phyloP scores from a whole-genome alignment of 345 rosid genomes.

The Hibiscus mutabilis region DNA sequence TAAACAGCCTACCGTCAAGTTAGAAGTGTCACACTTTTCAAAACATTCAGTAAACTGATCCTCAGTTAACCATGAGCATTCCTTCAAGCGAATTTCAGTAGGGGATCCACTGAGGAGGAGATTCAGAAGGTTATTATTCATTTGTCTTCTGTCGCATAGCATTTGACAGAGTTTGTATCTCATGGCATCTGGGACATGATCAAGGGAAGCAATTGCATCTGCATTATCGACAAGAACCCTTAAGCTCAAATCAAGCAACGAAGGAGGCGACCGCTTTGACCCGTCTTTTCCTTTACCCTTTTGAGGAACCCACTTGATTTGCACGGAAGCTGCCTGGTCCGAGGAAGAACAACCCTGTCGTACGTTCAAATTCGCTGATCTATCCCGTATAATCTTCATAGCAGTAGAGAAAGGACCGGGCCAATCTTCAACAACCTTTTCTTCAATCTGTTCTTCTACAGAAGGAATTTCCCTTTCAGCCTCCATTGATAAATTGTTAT shows the following conservation, averaged over 20 bases:
- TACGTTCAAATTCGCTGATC: slow-evolving; percentile 30
- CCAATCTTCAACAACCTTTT: slow-evolving; percentile 61
- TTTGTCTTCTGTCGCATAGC: slow-evolving; percentile 70
- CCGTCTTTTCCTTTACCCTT: slow-evolving; percentile 13
- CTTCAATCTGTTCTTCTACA: slow-evolving; percentile 13
- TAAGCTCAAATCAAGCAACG: slow-evolving; percentile 51
- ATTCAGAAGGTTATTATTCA: slow-evolving; percentile 42
- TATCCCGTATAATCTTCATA: slow-evolving; percentile 77
- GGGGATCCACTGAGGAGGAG: slow-evolving; percentile 65
- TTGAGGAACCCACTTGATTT: slow-evolving; percentile 59
- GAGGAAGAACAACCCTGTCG: slow-evolving; percentile 8
- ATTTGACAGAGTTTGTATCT: slow-evolving; percentile 54
- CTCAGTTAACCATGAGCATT: slow-evolving; percentile 91
- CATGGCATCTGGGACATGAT: slow-evolving; percentile 60
- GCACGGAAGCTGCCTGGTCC: slow-evolving; percentile 18
- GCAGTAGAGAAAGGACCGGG: slow-evolving; percentile 99
- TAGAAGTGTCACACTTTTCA: slow-evolving; percentile 51
- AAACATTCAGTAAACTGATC: slow-evolving; percentile 51
- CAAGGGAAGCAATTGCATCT: slow-evolving; percentile 77
- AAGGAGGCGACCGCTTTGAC: slow-evolving; percentile 30
- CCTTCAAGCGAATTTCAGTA: slow-evolving; percentile 53
- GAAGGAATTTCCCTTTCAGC: slow-evolving; percentile 22
- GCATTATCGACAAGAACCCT: slow-evolving; percentile 58
- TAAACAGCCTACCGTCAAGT: slow-evolving; percentile 45
- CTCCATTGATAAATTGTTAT: slow-evolving; percentile 11